Conservation (phyloP, 208 protist genomes). For the Leishmania lainsoni region DNA sequence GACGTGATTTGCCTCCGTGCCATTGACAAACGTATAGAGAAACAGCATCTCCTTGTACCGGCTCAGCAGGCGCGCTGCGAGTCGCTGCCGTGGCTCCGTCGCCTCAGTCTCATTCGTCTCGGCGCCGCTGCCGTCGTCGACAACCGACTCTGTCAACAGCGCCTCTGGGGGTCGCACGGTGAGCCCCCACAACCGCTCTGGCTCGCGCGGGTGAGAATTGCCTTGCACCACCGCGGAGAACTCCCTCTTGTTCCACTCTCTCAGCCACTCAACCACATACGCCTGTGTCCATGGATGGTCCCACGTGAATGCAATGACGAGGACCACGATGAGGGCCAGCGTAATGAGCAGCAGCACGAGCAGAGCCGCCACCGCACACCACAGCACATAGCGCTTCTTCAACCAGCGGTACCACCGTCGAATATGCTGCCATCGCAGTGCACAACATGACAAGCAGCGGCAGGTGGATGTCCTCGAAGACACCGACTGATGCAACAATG, state of each 20-base stretch:
- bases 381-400: slow-evolving; percentile 6
- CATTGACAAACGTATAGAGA: slow-evolving; percentile 97
- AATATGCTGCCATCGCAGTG: not conserved
- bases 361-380: not conserved
- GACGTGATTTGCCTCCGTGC: slow-evolving; percentile 77
- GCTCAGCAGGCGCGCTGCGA: slow-evolving; percentile 11
- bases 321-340: not conserved
- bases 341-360: slow-evolving; percentile 13
- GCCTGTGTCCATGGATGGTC: slow-evolving; percentile 15
- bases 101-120: not conserved
- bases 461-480: not conserved
- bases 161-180: not conserved
- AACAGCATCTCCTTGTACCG: slow-evolving; percentile 74
- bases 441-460: not conserved
- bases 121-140: not conserved
- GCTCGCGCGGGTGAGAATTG: slow-evolving; percentile 19
- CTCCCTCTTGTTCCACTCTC: not conserved
- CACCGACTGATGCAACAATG: not conserved
- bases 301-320: slow-evolving; percentile 20
- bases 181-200: slow-evolving; percentile 11
- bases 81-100: not conserved
- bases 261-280: slow-evolving; percentile 11
- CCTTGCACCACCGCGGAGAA: slow-evolving; percentile 20
- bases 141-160: not conserved
- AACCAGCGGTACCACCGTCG: slow-evolving; percentile 15